Evolutionary conservation across 139 green algal genomes (phyloP).

Genomic region (Yamagishiella unicocca): DNA sequence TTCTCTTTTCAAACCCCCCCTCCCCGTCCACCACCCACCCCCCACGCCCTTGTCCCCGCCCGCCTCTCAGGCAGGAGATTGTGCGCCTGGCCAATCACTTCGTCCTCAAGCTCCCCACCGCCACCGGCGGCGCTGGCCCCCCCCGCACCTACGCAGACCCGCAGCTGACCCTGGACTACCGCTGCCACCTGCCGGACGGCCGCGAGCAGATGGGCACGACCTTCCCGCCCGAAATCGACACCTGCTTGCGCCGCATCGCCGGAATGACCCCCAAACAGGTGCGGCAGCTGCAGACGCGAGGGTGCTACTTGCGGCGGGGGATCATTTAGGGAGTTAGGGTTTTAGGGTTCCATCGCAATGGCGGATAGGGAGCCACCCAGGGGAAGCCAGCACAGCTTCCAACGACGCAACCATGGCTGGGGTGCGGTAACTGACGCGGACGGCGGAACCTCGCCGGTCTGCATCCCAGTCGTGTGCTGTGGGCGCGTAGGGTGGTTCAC

Average conservation of each 20-base stretch:
- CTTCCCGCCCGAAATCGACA: conserved; percentile 40
- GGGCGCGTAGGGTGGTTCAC: no score
- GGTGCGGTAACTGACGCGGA: no score
- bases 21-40: not conserved
- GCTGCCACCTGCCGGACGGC: conserved; percentile 32
- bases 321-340: no score
- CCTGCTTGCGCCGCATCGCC: conserved; percentile 49
- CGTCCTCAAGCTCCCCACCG: conserved; percentile 38
- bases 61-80: conserved; percentile 45
- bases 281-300: no score
- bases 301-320: no score
- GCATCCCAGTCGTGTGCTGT: no score
- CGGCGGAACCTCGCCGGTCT: no score
- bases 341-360: no score
- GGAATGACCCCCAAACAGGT: conserved; percentile 49
- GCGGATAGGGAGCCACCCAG: no score
- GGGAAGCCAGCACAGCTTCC: no score
- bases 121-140: not conserved
- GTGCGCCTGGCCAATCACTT: conserved; percentile 50
- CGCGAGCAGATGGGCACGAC: conserved; percentile 34
- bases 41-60: not conserved
- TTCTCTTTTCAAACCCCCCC: no score
- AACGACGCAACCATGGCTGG: no score
- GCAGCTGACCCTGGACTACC: conserved; percentile 52
- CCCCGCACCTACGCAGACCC: not conserved